Evolutionary conservation across 2,329 filamentous ascomycete genomes (phyloP), one percentile per base, ranked within the genome.

Genomic region (Fusarium globosum): DNA sequence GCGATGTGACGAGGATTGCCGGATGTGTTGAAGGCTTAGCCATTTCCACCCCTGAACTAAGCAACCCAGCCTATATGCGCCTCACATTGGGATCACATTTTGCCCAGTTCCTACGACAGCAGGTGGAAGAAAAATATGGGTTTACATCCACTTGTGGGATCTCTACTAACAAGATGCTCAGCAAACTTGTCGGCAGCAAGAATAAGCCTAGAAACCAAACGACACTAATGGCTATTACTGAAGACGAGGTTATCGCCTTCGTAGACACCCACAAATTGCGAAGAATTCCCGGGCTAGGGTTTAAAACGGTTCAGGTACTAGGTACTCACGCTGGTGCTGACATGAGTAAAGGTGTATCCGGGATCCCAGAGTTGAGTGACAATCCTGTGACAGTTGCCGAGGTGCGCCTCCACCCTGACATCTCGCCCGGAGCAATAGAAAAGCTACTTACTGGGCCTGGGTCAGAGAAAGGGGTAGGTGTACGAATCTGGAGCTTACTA

Each of bases 151-250:
- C 95, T 2, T 95, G 94, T 46, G 96, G 96, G 8, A 90, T 98
- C 28, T 92, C 95, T 6, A 97, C 94, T 2, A 96, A 92, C 78
- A 98, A 98, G 81, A 82, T 96, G 10, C 86, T 97, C 16, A 91
- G 93, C 66, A 98, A 98, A 81, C 87, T 98, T 20, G 93, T 91
- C 15, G 96, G 96, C 18, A 93, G 90, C 80, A 85, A 92, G 66
- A 90, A 98, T 80, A 98, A 98, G 83, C 96, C 96, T 2, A 91
- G 92, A 66, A 92, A 90, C 69, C 96, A 98, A 81, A 98, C 96
- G 1, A 94, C 93, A 1, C 84, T 98, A 13, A 82, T 97, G 48
- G 91, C 93, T 10, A 89, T 92, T 4, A 88, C 89, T 61, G 84
- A 85, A 7, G 76, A 82, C 20, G 81, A 91, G 67, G 87, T 93